Evolutionary conservation across 208 protist species (phyloP).

Genomic region (Tritrichomonas musculus): DNA sequence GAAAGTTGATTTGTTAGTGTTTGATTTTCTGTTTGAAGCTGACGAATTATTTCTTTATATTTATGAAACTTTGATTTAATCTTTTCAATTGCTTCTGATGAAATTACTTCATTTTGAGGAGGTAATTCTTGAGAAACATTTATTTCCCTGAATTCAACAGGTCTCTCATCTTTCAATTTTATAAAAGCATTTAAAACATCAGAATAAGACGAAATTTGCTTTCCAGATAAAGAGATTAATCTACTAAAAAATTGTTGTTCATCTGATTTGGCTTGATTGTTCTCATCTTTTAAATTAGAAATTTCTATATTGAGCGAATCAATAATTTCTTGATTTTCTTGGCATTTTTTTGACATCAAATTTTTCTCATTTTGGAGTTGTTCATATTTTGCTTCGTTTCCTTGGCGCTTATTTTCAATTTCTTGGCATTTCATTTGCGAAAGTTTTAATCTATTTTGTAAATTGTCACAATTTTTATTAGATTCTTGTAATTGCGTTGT

Average conservation of each 20-base stretch:
- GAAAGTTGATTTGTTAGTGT: not conserved
- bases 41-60: not conserved
- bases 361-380: not conserved
- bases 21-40: not conserved
- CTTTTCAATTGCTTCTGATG: not conserved
- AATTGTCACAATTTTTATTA: not conserved
- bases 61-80: not conserved
- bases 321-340: not conserved
- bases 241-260: not conserved
- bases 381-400: not conserved
- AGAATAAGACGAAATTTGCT: not conserved
- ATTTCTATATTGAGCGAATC: not conserved
- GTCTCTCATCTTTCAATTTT: not conserved
- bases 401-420: not conserved
- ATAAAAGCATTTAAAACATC: not conserved
- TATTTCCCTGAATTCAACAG: not conserved
- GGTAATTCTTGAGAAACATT: not conserved
- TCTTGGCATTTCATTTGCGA: not conserved
- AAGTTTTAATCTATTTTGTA: conserved; percentile 5
- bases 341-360: not conserved
- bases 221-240: not conserved
- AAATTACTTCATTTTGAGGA: no score
- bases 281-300: not conserved
- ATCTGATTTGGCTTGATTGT: not conserved
- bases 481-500: not conserved